A percentile compares a stretch with the other conserved stretches of the same genome.
Evolutionary conservation across 306 rosid species (phyloP).

Genomic region (Lithocarpus polystachyus): DNA sequence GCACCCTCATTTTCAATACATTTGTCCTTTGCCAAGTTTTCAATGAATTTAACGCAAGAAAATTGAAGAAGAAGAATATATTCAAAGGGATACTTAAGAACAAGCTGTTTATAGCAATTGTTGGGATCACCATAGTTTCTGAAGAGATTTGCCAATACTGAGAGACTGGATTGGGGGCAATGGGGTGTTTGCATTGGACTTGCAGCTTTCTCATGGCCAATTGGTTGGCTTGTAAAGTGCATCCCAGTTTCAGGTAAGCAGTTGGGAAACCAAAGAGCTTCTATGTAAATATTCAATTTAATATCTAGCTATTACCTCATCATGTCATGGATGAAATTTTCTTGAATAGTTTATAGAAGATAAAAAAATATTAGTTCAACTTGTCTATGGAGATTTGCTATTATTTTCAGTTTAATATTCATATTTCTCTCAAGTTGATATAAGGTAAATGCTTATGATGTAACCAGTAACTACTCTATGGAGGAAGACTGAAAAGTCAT

Average conservation of each 20-base stretch:
- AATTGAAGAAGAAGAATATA: constrained; percentile 27
- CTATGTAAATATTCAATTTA: too few relatives aligned
- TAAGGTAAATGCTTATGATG: too few relatives aligned
- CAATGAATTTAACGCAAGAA: constrained; percentile 27
- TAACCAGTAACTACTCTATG: too few relatives aligned
- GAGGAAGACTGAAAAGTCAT: too few relatives aligned
- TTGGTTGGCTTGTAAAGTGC: constrained; percentile 24
- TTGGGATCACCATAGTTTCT: constrained; percentile 17
- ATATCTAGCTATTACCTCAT: too few relatives aligned
- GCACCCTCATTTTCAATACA: constrained; percentile 25
- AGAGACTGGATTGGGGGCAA: constrained; percentile 22
- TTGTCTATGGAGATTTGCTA: too few relatives aligned
- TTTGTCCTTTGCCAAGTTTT: constrained; percentile 26
- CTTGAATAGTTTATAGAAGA: too few relatives aligned
- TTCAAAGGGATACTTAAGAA: constrained; percentile 15
- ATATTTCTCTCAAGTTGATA: too few relatives aligned
- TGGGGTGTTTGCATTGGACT: constrained; percentile 26
- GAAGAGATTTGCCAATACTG: constrained; percentile 23
- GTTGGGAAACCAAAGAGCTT: not conserved
- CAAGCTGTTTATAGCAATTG: constrained; percentile 21
- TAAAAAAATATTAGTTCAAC: too few relatives aligned
- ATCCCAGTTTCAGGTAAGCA: constrained; percentile 11
- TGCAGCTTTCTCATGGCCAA: constrained; percentile 32
- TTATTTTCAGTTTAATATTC: too few relatives aligned
- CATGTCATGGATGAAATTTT: too few relatives aligned